Evolutionary conservation across 345 rosid genomes (phyloP), one percentile per base, ranked within the genome.

Genomic region (Lepidium sativum): DNA sequence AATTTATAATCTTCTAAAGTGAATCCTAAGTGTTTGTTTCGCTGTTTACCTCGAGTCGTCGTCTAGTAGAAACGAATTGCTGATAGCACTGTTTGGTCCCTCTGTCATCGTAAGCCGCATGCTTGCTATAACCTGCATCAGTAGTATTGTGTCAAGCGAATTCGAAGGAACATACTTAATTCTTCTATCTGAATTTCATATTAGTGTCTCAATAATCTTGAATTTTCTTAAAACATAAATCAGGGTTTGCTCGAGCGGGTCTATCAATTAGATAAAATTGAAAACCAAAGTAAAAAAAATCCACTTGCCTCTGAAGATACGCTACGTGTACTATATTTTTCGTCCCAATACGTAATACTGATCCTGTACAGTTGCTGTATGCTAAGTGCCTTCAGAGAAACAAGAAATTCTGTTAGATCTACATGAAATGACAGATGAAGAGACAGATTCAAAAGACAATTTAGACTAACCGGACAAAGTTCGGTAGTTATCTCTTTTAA

Each of bases 301-400:
- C n/a, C n/a, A 79, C 87, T 83, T 84, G 89, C 99, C 63, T 94
- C 96, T 50, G 95, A 68, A 56, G 99, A 90, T 57, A 94, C 97
- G 44, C 84, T 90, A 25, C 82, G 99, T 17, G 97, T 90, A 38
- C 96, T 92, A 31, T 94, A 94, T 72, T 90, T 94, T 80, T 90
- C 96, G 58, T 94, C 99, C 85, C 89, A 94, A 69, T 94, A 94
- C 97, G 90, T 90, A 48, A 95, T 86, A 73, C 97, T 82, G 75
- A 94, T 90, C 83, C 97, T 74, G 75, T 94, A 94, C 51, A 90
- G 57, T 61, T 94, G 99, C 52, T 86, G 92, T 67, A 94, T 74
- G 83, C 97, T 90, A 70, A 94, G 96, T 63, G 82, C 96, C 99
- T 94, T 85, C 66, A 69, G 71, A 47, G 67, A 57, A 37, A 31